A percentile compares a stretch with the other conserved stretches of the same genome.
Conservation (phyloP, 306 rosid genomes). For the Castanea sativa region DNA sequence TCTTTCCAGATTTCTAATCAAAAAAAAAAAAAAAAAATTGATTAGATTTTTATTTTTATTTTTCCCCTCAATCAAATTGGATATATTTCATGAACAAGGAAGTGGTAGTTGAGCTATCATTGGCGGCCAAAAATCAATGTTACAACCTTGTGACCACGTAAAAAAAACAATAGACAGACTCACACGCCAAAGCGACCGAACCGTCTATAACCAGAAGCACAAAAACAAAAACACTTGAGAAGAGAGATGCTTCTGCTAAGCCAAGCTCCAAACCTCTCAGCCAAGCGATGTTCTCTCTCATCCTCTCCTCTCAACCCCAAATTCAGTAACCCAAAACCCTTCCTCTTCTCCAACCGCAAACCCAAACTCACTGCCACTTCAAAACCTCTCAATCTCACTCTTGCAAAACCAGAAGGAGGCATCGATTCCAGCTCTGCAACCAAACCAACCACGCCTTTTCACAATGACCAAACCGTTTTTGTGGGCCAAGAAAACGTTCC, state of each 20-base stretch:
- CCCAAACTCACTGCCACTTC: constrained; percentile 35
- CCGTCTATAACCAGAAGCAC: no score
- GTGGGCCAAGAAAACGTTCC: constrained; percentile 70
- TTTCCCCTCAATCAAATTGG: no score
- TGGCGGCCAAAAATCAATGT: no score
- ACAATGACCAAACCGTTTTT: constrained; percentile 52
- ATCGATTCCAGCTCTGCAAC: constrained; percentile 44
- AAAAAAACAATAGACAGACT: no score
- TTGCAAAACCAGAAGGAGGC: constrained; percentile 54
- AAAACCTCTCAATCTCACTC: constrained; percentile 45
- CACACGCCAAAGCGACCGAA: no score
- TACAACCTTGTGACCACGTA: no score
- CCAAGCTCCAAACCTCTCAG: constrained; percentile 51
- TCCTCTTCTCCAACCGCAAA: constrained; percentile 33
- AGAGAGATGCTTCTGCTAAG: constrained; percentile 44
- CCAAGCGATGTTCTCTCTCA: constrained; percentile 35
- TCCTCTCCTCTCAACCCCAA: constrained; percentile 34
- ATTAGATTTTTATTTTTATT: no score
- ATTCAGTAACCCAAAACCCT: constrained; percentile 46
- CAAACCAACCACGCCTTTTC: constrained; percentile 22
- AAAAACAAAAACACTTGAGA: no score
- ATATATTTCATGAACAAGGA: no score
- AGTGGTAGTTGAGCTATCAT: no score
- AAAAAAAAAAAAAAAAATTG: no score
- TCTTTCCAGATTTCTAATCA: no score